Percentiles rank a stretch among this genome's conserved stretches.
These are phyloP conservation scores for Podaxis pistillaris DNA, from an alignment of 768 basidiomycete species.

Conservation along the genomic window DNA sequence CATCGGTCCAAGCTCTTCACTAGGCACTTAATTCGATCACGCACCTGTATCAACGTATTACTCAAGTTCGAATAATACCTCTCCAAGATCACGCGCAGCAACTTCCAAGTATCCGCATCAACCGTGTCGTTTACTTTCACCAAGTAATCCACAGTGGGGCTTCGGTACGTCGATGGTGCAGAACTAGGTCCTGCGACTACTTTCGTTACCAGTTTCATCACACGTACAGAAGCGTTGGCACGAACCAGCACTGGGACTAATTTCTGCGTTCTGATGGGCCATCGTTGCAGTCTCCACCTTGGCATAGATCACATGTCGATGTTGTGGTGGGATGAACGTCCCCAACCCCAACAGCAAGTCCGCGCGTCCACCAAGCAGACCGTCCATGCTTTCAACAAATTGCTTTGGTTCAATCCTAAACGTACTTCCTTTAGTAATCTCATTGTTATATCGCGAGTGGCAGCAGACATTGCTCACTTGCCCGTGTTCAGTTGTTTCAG, in stretches of 20 bases:
- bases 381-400: background rate
- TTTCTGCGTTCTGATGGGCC: background rate
- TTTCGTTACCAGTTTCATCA: background rate
- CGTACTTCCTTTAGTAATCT: background rate
- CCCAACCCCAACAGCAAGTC: background rate
- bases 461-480: background rate
- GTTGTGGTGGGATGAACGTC: background rate
- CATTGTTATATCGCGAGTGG: background rate
- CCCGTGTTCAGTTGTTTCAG: background rate
- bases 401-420: background rate
- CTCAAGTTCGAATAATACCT: conserved; percentile 1
- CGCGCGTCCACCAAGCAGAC: background rate
- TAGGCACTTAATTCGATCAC: background rate
- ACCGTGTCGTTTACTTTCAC: background rate
- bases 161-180: background rate
- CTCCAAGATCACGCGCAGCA: background rate
- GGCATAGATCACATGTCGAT: background rate
- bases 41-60: background rate
- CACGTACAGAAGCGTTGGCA: background rate
- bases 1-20: background rate
- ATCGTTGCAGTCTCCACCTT: background rate
- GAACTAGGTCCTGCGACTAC: background rate
- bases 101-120: background rate
- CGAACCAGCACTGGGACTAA: background rate
- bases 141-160: background rate